Percentiles rank a stretch among this genome's conserved stretches.
These are phyloP conservation scores for Austropuccinia psidii DNA, from an alignment of 1,284 basidiomycete species.

Conservation along the genomic window DNA sequence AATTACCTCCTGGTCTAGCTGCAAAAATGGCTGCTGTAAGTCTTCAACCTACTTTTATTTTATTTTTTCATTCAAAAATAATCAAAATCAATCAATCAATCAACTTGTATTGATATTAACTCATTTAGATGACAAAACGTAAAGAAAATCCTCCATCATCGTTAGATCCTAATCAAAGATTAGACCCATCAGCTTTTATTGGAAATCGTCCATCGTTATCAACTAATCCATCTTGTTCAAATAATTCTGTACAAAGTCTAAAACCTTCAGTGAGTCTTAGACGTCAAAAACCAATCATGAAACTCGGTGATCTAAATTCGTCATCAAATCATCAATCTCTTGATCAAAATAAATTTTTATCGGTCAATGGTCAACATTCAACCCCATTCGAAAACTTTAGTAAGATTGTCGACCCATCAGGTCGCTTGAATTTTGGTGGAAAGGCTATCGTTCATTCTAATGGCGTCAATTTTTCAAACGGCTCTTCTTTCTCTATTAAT, in stretches of 20 bases:
- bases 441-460: slow-evolving; percentile 87
- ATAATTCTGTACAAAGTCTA: background rate
- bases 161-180: slow-evolving; percentile 7
- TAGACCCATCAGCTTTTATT: slow-evolving; percentile 19
- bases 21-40: slow-evolving; percentile 31
- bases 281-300: slow-evolving; percentile 6
- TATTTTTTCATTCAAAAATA: background rate
- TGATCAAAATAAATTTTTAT: slow-evolving; percentile 31
- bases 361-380: background rate
- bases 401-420: slow-evolving; percentile 64
- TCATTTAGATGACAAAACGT: slow-evolving; percentile 24
- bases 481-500: slow-evolving; percentile 86
- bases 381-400: slow-evolving; percentile 27
- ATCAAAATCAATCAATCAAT: background rate
- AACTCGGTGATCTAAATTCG: slow-evolving; percentile 5
- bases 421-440: slow-evolving; percentile 81
- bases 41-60: background rate
- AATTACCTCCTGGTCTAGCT: slow-evolving; percentile 16
- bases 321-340: background rate
- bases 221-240: background rate
- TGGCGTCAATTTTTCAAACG: slow-evolving; percentile 91
- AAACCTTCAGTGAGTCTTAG: background rate
- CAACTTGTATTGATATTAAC: background rate
- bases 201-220: background rate
- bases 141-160: slow-evolving; percentile 12